Base-by-base conservation (phyloP, 2,329 filamentous ascomycete genomes). In the Chrysosporium queenslandicum region DNA sequence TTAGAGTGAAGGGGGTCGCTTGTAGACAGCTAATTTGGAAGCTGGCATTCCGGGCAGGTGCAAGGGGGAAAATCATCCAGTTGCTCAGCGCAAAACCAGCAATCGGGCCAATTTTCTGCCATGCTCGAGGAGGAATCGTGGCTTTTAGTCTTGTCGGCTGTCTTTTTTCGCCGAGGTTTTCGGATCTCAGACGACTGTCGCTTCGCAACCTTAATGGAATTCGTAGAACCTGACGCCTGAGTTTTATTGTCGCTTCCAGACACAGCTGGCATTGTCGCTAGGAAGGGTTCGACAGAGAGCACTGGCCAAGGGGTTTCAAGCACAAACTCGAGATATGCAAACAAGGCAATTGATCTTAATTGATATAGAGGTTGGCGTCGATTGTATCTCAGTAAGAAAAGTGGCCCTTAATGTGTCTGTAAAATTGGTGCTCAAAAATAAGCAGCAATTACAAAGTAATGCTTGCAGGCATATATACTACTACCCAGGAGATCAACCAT, bases 21-120 rank as follows among this genome's bases (percentile, higher is more conserved):
- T n/a, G n/a, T n/a, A n/a, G n/a, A n/a, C n/a, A 29, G 8, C 40
- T 53, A 55, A 37, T 55, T 55, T n/a, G 53, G 53, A 29, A 50
- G 29, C 14, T 46, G 37, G 25, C 53, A 55, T 9, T 55, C 50
- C 18, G 27, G 25, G 27, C 53, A 55, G 14, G 32, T 12, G 23
- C 53, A 55, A 6, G 53, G 53, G 4, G 53, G 53, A 25, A 48
- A 53, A 4, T 50, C 46, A n/a, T 39, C 40, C 32, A 55, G 46
- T 39, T 42, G 45, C 11, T 29, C 32, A n/a, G n/a, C 16, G 37
- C 53, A 55, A 29, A 16, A 46, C 53, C 53, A 55, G 29, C 53
- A 55, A 8, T 53, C 50, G n/a, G 53, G 53, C 46, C 51, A 42
- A 30, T 25, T 47, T 41, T 52, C 50, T 32, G 39, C 41, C n/a